Evolutionary conservation across 805 yeast species (phyloP).

Genomic region (Wickerhamiella musiphila): DNA sequence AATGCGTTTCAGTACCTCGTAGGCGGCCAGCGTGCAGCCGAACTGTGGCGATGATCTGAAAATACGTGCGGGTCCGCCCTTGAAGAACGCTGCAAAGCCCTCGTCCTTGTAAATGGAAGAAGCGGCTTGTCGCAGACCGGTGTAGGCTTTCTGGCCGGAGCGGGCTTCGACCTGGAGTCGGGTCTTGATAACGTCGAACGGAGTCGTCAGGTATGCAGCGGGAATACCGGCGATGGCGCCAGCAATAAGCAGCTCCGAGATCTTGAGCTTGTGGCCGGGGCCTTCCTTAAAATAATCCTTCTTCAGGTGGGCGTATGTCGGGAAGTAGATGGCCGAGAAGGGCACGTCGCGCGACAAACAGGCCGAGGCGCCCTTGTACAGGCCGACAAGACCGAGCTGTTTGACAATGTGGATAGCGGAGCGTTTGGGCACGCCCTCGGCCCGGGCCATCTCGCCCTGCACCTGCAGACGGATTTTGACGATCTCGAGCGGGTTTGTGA

Average conservation of each 20-base stretch:
- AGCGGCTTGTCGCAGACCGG: conserved; percentile 64
- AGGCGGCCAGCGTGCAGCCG: conserved; percentile 95
- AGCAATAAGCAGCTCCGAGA: conserved; percentile 69
- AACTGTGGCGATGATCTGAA: conserved; percentile 93
- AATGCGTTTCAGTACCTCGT: conserved; percentile 68
- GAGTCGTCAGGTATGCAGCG: conserved; percentile 90
- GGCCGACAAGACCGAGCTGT: conserved; percentile 65
- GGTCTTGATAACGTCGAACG: conserved; percentile 92
- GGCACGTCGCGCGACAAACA: conserved; percentile 92
- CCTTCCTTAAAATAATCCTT: conserved; percentile 67
- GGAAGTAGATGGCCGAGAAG: conserved; percentile 91
- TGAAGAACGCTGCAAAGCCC: conserved; percentile 73
- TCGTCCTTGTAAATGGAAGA: conserved; percentile 61
- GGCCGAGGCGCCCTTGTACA: conserved; percentile 82
- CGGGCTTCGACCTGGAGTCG: conserved; percentile 76
- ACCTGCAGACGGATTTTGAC: conserved; percentile 90
- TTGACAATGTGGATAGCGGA: conserved; percentile 58
- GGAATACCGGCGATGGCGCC: conserved; percentile 98
- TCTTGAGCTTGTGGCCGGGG: conserved; percentile 50
- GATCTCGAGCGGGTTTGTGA: conserved; percentile 91
- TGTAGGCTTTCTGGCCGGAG: conserved; percentile 59
- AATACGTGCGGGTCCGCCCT: conserved; percentile 92
- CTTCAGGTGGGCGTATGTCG: conserved; percentile 87
- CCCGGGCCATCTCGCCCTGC: conserved; percentile 53
- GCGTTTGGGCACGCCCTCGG: conserved; percentile 23